A percentile compares a stretch with the other conserved stretches of the same genome.
phyloP scores from a whole-genome alignment of 140 eudicot species.

The Stevia rebaudiana region DNA sequence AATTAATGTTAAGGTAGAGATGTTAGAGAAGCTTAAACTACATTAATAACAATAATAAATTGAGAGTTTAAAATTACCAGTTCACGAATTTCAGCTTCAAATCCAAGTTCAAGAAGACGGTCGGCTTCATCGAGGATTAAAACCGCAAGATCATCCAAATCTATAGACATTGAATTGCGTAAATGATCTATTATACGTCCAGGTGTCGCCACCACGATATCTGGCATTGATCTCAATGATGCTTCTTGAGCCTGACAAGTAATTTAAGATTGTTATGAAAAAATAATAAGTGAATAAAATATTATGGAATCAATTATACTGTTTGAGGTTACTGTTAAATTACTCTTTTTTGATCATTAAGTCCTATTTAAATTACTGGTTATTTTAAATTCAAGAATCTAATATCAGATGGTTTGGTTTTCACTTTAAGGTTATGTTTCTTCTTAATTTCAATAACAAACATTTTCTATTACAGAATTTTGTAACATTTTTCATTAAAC shows the following conservation, averaged over 20 bases:
- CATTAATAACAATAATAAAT: not conserved
- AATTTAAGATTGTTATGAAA: not conserved
- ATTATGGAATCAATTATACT: not conserved
- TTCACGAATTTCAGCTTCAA: slow-evolving; percentile 80
- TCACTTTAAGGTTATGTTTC: not conserved
- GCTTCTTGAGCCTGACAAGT: slow-evolving; percentile 78
- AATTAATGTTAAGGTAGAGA: no score
- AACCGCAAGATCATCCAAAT: slow-evolving; percentile 92
- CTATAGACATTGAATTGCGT: slow-evolving; percentile 85
- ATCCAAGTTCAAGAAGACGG: slow-evolving; percentile 96
- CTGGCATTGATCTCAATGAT: slow-evolving; percentile 81
- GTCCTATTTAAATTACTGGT: no score
- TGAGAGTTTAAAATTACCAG: slow-evolving; percentile 35
- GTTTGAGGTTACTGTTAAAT: not conserved
- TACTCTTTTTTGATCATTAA: not conserved
- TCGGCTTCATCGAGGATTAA: slow-evolving; percentile 95
- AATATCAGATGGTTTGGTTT: no score
- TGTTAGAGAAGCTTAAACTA: not conserved
- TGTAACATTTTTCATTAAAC: no score
- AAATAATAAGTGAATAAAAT: not conserved
- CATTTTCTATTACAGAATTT: not conserved
- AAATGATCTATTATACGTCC: slow-evolving; percentile 97
- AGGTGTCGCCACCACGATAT: slow-evolving; percentile 97
- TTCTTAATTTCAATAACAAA: not conserved
- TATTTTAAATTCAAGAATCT: no score